These are phyloP conservation scores for Colletotrichum neosansevieriae DNA, from an alignment of 2,329 filamentous ascomycete species.

Conservation along the genomic window DNA sequence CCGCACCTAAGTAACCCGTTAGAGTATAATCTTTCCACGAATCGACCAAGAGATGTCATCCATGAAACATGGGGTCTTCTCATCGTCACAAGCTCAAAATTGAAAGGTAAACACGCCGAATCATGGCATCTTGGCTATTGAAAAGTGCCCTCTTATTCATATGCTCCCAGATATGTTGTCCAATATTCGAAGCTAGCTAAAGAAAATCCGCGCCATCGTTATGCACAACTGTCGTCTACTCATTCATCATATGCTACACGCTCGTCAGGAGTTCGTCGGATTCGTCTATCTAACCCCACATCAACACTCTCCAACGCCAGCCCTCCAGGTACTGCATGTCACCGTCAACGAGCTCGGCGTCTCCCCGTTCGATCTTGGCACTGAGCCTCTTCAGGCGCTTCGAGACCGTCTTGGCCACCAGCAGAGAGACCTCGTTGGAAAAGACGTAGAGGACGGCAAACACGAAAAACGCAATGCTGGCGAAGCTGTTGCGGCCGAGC, in stretches of 20 bases:
- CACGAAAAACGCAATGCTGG: slow-evolving; percentile 65
- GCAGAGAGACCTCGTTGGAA: slow-evolving; percentile 68
- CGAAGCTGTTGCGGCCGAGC: slow-evolving; percentile 58
- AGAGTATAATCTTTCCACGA: too few relatives aligned
- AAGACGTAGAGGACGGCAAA: slow-evolving; percentile 70
- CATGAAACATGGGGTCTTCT: too few relatives aligned
- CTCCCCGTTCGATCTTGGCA: slow-evolving; percentile 60
- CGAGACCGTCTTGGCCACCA: slow-evolving; percentile 64
- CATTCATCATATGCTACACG: slow-evolving; percentile 18
- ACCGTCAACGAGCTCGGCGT: slow-evolving; percentile 58
- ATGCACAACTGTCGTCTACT: slow-evolving; percentile 18
- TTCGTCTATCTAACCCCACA: slow-evolving; percentile 52
- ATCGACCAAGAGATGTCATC: too few relatives aligned
- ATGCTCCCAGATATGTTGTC: background rate
- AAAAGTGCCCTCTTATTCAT: background rate
- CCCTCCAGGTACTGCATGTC: slow-evolving; percentile 64
- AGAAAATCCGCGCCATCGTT: background rate
- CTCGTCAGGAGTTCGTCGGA: background rate
- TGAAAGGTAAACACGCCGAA: too few relatives aligned
- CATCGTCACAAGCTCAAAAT: too few relatives aligned
- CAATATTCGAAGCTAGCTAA: background rate
- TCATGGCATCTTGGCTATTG: too few relatives aligned
- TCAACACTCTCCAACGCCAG: slow-evolving; percentile 68
- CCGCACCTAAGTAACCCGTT: too few relatives aligned
- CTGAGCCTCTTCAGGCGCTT: slow-evolving; percentile 63